Evolutionary conservation across 176 grass and related monocot genomes (phyloP), one percentile per base, ranked within the genome.

Genomic region (Oryza australiensis): DNA sequence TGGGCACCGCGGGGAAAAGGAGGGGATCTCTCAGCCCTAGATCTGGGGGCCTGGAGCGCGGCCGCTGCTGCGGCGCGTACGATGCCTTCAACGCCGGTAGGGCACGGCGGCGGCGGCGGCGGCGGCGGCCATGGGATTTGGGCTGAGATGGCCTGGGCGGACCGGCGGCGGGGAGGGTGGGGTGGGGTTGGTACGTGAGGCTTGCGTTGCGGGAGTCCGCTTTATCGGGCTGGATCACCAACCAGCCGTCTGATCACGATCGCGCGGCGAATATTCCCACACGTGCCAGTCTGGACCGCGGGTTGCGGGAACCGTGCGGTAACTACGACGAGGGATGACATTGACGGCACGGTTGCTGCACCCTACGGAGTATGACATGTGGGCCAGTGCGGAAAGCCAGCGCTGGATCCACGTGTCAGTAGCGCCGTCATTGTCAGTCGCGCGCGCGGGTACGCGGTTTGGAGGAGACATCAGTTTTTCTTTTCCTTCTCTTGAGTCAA

Each of bases 151-250:
- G n/a, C n/a, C n/a, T 71, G 66, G n/a, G 55, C n/a, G 55, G n/a
- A 11, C 51, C 51, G 51, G 51, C 51, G 51, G 18, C 7, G 55
- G 55, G n/a, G 55, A n/a, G 55, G 0, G 64, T 80, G 84, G 55
- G 55, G 55, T 9, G 70, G 84, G 79, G 51, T 86, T 41, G 83
- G 65, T 71, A 72, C 28, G 82, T 66, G 87, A 72, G 82, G 82
- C 65, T 55, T 16, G 84, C 83, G 88, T 27, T 41, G 74, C 0
- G 16, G 64, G 57, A 63, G 60, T 82, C 88, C 79, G 78, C 83
- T 82, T 86, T 86, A 86, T 86, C 88, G 45, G 79, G 79, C 37
- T 9, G n/a, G 66, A 82, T 43, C 13, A 9, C 73, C n/a, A 37
- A 1, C 0, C 0, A 0, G 1, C 88, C 46, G 73, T 89, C 79